These are phyloP conservation scores for Phytophthora aleatoria DNA, from an alignment of 352 stramenopile species.

Conservation along the genomic window DNA sequence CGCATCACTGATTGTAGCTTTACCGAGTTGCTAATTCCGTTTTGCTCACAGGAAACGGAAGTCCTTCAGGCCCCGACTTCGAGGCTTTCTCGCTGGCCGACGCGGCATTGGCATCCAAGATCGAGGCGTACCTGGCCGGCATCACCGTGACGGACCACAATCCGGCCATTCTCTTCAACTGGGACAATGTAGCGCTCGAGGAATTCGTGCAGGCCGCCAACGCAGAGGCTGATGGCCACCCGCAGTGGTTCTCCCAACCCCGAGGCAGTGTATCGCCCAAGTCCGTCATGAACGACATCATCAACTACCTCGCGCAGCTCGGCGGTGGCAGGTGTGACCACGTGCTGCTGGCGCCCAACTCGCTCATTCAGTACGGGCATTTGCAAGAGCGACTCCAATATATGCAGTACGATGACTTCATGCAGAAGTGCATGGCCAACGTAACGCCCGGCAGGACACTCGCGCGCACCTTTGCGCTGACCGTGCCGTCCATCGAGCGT, in stretches of 20 bases:
- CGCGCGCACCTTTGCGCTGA: slow-evolving; percentile 45
- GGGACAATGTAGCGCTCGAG: slow-evolving; percentile 39
- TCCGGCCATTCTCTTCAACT: slow-evolving; percentile 46
- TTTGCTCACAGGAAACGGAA: slow-evolving; percentile 26
- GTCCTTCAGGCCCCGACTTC: slow-evolving; percentile 28
- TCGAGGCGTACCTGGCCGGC: slow-evolving; percentile 37
- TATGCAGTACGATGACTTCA: slow-evolving; percentile 54
- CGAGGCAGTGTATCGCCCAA: slow-evolving; percentile 41
- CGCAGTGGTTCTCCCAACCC: slow-evolving; percentile 42
- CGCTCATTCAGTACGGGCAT: slow-evolving; percentile 52
- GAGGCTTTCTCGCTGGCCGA: slow-evolving; percentile 29
- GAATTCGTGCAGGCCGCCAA: slow-evolving; percentile 47
- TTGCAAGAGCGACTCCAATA: slow-evolving; percentile 50
- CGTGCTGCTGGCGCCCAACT: slow-evolving; percentile 47
- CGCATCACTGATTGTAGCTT: not conserved
- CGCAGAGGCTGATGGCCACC: slow-evolving; percentile 27
- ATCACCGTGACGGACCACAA: slow-evolving; percentile 48
- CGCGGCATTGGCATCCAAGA: slow-evolving; percentile 35
- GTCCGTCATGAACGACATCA: slow-evolving; percentile 41
- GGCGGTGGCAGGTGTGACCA: slow-evolving; percentile 41
- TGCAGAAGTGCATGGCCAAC: slow-evolving; percentile 45
- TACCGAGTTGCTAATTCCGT: slow-evolving; percentile 14
- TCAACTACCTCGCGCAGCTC: slow-evolving; percentile 45
- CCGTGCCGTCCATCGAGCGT: slow-evolving; percentile 26
- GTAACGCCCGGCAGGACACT: slow-evolving; percentile 40